Conservation (phyloP, 805 yeast species). For the Starmera dryadoides region DNA sequence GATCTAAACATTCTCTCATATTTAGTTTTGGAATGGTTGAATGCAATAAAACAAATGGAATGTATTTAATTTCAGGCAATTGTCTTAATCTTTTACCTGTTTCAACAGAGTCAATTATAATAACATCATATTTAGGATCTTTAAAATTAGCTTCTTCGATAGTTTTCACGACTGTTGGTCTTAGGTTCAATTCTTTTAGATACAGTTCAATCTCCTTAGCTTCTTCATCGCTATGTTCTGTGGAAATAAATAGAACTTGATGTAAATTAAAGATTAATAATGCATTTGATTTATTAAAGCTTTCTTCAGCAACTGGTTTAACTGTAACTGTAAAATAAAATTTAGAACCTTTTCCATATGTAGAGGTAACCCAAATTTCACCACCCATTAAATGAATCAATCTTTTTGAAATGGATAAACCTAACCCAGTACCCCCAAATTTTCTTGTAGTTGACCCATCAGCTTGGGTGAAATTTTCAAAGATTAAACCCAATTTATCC, state of each 20-base stretch:
- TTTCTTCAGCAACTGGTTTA: conserved; percentile 56
- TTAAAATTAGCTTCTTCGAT: conserved; percentile 50
- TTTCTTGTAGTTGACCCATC: conserved; percentile 91
- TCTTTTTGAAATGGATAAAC: conserved; percentile 81
- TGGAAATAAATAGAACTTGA: conserved; percentile 61
- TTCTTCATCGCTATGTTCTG: conserved; percentile 47
- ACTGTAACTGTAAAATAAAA: conserved; percentile 78
- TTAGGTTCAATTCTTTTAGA: conserved; percentile 48
- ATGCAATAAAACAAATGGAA: conserved; percentile 74
- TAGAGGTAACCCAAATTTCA: conserved; percentile 84
- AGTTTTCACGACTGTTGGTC: conserved; percentile 51
- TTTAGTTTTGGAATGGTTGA: conserved; percentile 71
- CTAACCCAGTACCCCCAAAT: conserved; percentile 91
- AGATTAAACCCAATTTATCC: conserved; percentile 78
- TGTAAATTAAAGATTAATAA: conserved; percentile 68
- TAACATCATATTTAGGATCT: conserved; percentile 61
- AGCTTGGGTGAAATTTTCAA: conserved; percentile 88
- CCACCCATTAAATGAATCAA: conserved; percentile 90
- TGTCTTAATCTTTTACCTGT: conserved; percentile 63
- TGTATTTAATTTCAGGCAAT: conserved; percentile 73
- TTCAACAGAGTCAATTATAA: conserved; percentile 74
- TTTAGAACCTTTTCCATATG: conserved; percentile 74
- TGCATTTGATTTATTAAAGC: conserved; percentile 59
- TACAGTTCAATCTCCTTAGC: conserved; percentile 43
- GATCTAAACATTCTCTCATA: conserved; percentile 74